A percentile compares a stretch with the other conserved stretches of the same genome.
Evolutionary conservation across 768 basidiomycete genomes (phyloP).

Genomic region (Phaffia tasmanica): DNA sequence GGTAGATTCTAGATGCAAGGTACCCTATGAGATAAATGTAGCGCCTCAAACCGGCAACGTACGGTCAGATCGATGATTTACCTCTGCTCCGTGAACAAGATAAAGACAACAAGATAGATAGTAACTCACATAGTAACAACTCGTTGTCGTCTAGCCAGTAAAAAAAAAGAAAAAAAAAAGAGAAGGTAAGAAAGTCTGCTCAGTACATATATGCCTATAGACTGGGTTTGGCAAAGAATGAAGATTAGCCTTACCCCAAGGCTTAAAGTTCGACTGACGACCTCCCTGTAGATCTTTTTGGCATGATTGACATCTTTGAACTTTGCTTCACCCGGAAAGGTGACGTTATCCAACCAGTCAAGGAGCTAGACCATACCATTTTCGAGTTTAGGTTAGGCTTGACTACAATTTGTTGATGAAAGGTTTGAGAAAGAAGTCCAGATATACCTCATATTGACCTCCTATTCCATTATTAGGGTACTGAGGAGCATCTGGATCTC

Average conservation of each 20-base stretch:
- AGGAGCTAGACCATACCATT: slow-evolving; percentile 49
- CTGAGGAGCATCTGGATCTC: slow-evolving; percentile 52
- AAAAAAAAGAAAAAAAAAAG: neutral
- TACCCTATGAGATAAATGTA: slow-evolving; percentile 54
- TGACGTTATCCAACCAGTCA: slow-evolving; percentile 73
- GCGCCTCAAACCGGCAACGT: too few relatives aligned
- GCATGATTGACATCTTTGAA: slow-evolving; percentile 66
- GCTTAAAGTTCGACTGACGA: slow-evolving; percentile 60
- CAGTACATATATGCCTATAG: neutral
- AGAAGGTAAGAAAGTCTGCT: neutral
- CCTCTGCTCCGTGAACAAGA: too few relatives aligned
- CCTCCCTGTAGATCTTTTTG: slow-evolving; percentile 52
- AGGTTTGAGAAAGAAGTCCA: neutral
- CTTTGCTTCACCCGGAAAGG: slow-evolving; percentile 75
- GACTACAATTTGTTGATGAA: neutral
- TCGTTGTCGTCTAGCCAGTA: slow-evolving; percentile 66
- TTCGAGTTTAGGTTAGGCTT: neutral
- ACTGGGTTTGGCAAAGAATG: neutral
- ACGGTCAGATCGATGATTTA: too few relatives aligned
- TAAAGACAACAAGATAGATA: too few relatives aligned
- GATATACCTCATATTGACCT: slow-evolving; percentile 20
- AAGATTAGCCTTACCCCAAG: slow-evolving; percentile 52
- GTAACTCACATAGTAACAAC: slow-evolving; percentile 43
- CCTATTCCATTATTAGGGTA: slow-evolving; percentile 54
- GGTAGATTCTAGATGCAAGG: slow-evolving; percentile 66